phyloP scores from a whole-genome alignment of 371 early-diverging fungal genomes.

The Globomyces sp. region DNA sequence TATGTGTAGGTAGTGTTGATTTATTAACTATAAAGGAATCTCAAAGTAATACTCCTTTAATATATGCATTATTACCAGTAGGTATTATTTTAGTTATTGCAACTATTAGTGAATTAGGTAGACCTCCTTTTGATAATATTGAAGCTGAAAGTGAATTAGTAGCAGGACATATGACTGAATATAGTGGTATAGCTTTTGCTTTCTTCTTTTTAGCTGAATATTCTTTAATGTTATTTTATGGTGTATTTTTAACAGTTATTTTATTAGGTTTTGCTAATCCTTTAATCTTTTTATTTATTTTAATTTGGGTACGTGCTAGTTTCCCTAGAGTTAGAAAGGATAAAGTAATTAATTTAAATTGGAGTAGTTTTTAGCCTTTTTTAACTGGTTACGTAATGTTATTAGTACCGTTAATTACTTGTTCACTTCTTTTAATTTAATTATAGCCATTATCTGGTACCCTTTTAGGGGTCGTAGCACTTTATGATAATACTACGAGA shows the following conservation, averaged over 20 bases:
- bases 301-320: not conserved
- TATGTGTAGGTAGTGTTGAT: slow-evolving; percentile 34
- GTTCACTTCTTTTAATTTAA: not conserved
- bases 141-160: slow-evolving; percentile 38
- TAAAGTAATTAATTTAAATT: not conserved
- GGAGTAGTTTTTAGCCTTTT: slow-evolving; percentile 20
- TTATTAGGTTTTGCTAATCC: slow-evolving; percentile 15
- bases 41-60: slow-evolving; percentile 35
- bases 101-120: slow-evolving; percentile 36
- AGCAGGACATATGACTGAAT: slow-evolving; percentile 39
- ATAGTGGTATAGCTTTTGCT: slow-evolving; percentile 32
- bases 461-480: not conserved
- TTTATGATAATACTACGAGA: too few relatives aligned
- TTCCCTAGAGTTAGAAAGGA: not conserved
- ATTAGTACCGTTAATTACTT: slow-evolving; percentile 35
- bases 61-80: slow-evolving; percentile 35
- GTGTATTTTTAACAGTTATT: slow-evolving; percentile 34
- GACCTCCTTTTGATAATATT: slow-evolving; percentile 38
- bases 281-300: not conserved
- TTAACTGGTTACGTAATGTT: slow-evolving; percentile 32
- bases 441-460: slow-evolving; percentile 3
- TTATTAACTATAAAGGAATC: slow-evolving; percentile 34
- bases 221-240: slow-evolving; percentile 25
- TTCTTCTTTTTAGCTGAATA: slow-evolving; percentile 37
- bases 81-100: slow-evolving; percentile 36